These are phyloP conservation scores for Apiospora aurea DNA, from an alignment of 2,329 filamentous ascomycete genomes.

Conservation along the genomic window DNA sequence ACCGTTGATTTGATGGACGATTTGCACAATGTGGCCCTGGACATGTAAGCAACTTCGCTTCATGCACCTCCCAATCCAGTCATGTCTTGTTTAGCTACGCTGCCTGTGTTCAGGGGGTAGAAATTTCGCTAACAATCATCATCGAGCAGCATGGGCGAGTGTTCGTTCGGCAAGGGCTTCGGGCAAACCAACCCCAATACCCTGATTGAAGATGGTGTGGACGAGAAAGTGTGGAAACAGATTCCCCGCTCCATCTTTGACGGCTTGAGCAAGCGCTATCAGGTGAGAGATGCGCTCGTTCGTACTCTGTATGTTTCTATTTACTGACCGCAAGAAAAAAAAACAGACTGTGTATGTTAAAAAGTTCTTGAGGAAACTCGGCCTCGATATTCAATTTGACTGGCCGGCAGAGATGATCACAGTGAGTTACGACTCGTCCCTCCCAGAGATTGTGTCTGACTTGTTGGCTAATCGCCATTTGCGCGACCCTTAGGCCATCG, in stretches of 20 bases:
- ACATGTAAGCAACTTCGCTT: conserved; percentile 30
- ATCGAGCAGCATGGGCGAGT: conserved; percentile 35
- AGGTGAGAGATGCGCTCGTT: not conserved
- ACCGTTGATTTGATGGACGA: conserved; percentile 39
- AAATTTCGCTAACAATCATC: not conserved
- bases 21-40: conserved; percentile 38
- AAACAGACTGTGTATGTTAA: conserved; percentile 32
- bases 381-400: conserved; percentile 33
- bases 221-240: conserved; percentile 32
- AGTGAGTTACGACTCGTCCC: not conserved
- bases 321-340: not conserved
- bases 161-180: conserved; percentile 38
- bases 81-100: not conserved
- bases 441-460: not conserved
- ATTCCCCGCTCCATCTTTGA: conserved; percentile 33
- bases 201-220: conserved; percentile 30
- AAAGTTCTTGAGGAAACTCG: conserved; percentile 29
- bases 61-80: too few species aligned
- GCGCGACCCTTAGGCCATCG: not conserved
- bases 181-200: conserved; percentile 36
- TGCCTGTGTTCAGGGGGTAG: not conserved
- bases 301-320: too few species aligned
- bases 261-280: conserved; percentile 29
- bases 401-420: conserved; percentile 32
- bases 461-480: not conserved